Evolutionary conservation across 352 stramenopile genomes (phyloP).

Genomic region (Globisporangium okanoganense): DNA sequence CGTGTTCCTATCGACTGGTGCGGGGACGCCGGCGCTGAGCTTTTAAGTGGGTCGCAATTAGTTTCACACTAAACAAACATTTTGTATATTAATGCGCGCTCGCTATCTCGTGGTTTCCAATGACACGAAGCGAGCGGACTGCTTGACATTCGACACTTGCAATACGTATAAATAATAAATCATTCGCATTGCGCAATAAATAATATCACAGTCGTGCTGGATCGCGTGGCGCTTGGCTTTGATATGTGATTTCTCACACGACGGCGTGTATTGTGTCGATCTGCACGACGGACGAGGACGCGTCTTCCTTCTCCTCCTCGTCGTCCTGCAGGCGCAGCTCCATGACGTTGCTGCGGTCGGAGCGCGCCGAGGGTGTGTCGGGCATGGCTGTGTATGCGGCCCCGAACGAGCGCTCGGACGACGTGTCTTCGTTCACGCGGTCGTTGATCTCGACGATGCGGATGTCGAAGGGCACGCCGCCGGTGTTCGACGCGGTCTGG

Average conservation of each 20-base stretch:
- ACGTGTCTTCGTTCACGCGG: conserved; percentile 23
- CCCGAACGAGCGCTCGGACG: conserved; percentile 12
- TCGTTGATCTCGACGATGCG: conserved; percentile 41
- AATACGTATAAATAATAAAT: neutral
- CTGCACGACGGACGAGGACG: neutral
- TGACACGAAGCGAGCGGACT: neutral
- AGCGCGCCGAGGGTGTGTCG: conserved; percentile 1
- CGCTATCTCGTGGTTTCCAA: conserved; percentile 2
- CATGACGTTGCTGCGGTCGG: neutral
- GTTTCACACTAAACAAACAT: neutral
- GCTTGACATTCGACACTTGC: neutral
- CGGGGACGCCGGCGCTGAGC: neutral
- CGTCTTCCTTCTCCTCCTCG: conserved; percentile 15
- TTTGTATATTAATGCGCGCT: neutral
- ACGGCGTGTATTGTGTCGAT: conserved; percentile 2
- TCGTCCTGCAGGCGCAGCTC: conserved; percentile 12
- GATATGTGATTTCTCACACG: neutral
- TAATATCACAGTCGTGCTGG: neutral
- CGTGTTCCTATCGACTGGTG: conserved; percentile 15
- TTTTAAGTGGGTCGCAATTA: neutral
- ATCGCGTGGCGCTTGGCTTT: neutral
- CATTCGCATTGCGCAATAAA: conserved; percentile 5
- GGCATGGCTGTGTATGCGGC: conserved; percentile 11
- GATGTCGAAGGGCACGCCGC: conserved; percentile 37
- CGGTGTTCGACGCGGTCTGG: conserved; percentile 7